A percentile compares a stretch with the other conserved stretches of the same genome.
These are phyloP conservation scores for Paecilomyces variotii DNA, from an alignment of 2,329 filamentous ascomycete species.

Conservation along the genomic window DNA sequence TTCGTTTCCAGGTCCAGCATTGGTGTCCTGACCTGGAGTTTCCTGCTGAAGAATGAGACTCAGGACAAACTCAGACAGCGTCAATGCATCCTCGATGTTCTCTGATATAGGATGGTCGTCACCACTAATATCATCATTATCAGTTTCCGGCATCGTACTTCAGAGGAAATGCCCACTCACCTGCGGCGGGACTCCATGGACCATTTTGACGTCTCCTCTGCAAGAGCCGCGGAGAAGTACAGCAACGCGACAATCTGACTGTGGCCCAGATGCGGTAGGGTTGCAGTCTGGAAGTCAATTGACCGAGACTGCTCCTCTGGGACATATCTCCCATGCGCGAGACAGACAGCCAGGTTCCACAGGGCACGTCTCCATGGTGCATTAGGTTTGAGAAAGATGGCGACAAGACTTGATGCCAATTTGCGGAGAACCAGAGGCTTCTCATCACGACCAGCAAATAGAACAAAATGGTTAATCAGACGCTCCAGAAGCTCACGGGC, in stretches of 20 bases:
- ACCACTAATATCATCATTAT: constrained; percentile 2
- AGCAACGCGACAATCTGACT: constrained; percentile 26
- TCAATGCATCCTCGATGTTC: constrained; percentile 31
- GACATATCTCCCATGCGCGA: constrained; percentile 30
- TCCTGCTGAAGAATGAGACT: constrained; percentile 21
- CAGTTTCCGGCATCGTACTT: neutral
- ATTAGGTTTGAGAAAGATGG: constrained; percentile 35
- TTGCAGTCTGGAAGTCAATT: constrained; percentile 20
- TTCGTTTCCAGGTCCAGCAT: constrained; percentile 20
- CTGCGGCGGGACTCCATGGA: constrained; percentile 14
- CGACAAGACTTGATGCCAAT: constrained; percentile 35
- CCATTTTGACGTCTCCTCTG: constrained; percentile 29
- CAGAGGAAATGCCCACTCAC: constrained; percentile 1
- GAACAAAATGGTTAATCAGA: constrained; percentile 36
- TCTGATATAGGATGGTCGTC: constrained; percentile 12
- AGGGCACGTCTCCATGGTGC: constrained; percentile 31
- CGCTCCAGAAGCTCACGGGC: constrained; percentile 29
- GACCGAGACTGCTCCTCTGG: constrained; percentile 23
- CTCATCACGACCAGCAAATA: constrained; percentile 31
- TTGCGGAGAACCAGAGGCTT: constrained; percentile 38
- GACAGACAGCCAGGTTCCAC: constrained; percentile 28
- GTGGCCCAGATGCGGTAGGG: constrained; percentile 30
- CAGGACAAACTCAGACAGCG: constrained; percentile 28
- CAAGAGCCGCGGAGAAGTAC: constrained; percentile 32
- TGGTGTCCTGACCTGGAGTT: constrained; percentile 9